Conservation (phyloP, 139 green algal species). For the Chlorella sp. region DNA sequence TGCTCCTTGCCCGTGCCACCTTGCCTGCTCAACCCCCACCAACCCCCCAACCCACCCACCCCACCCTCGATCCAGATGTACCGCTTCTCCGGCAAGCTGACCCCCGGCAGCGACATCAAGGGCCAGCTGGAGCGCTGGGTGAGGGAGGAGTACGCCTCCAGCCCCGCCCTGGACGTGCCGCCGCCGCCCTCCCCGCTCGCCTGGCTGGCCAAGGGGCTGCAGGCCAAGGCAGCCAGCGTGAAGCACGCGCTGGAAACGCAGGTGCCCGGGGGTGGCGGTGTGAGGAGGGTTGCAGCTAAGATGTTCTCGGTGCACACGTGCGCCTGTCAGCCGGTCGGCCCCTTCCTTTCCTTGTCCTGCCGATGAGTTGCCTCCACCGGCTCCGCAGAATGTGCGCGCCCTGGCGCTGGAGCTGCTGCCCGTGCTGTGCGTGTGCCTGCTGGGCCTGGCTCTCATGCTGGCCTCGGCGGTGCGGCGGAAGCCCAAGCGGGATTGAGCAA, state of each 20-base stretch:
- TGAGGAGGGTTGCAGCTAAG: not conserved
- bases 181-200: conserved; percentile 7
- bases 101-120: not conserved
- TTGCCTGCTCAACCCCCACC: not conserved
- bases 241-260: not conserved
- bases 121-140: not conserved
- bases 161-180: not conserved
- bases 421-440: conserved; percentile 15
- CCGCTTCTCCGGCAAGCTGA: conserved; percentile 12
- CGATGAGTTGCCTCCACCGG: not conserved
- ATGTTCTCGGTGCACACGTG: not conserved
- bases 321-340: not conserved
- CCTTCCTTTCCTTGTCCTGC: not conserved
- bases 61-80: conserved; percentile 10
- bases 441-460: conserved; percentile 16
- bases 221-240: conserved; percentile 10
- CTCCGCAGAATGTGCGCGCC: not conserved
- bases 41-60: not conserved
- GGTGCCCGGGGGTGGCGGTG: not conserved
- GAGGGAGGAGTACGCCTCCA: not conserved
- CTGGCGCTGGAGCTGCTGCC: conserved; percentile 12
- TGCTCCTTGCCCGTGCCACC: too few relatives aligned
- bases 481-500: conserved; percentile 15
- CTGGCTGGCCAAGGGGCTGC: not conserved
- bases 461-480: not conserved